Evolutionary conservation across 2,329 filamentous ascomycete genomes (phyloP).

Genomic region (Penicillium expansum): DNA sequence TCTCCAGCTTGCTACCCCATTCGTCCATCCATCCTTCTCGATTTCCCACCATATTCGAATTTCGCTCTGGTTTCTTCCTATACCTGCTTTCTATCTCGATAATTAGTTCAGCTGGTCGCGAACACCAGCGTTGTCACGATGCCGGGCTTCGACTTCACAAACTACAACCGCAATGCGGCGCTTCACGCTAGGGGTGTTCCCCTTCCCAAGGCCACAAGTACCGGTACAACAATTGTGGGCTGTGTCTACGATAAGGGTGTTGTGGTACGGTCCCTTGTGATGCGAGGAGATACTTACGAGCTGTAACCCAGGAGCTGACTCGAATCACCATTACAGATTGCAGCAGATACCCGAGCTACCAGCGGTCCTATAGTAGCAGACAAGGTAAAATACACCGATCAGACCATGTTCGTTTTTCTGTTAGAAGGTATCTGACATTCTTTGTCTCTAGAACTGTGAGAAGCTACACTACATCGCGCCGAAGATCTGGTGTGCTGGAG

Average conservation of each 20-base stretch:
- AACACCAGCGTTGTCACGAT: conserved; percentile 55
- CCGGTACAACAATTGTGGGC: conserved; percentile 97
- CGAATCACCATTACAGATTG: conserved; percentile 61
- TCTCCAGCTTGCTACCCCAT: conserved; percentile 25
- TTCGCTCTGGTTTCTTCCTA: neutral
- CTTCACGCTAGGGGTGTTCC: conserved; percentile 92
- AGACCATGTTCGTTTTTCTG: neutral
- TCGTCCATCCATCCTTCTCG: conserved; percentile 24
- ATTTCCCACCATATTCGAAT: neutral
- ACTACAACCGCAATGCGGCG: conserved; percentile 98
- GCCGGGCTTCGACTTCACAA: conserved; percentile 98
- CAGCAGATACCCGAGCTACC: conserved; percentile 95
- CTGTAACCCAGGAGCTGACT: conserved; percentile 19
- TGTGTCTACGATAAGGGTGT: conserved; percentile 96
- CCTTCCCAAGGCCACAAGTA: conserved; percentile 95
- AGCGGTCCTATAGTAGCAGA: conserved; percentile 97
- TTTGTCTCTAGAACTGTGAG: conserved; percentile 75
- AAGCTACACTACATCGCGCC: conserved; percentile 99
- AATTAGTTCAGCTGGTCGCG: conserved; percentile 7
- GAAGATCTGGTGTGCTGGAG: conserved; percentile 98
- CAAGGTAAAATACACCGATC: conserved; percentile 60
- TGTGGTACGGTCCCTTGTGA: conserved; percentile 61
- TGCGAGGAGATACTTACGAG: neutral
- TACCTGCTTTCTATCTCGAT: neutral
- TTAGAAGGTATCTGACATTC: conserved; percentile 3